Base-by-base conservation (phyloP, 1,284 basidiomycete genomes). In the Ceratobasidium sp. region DNA sequence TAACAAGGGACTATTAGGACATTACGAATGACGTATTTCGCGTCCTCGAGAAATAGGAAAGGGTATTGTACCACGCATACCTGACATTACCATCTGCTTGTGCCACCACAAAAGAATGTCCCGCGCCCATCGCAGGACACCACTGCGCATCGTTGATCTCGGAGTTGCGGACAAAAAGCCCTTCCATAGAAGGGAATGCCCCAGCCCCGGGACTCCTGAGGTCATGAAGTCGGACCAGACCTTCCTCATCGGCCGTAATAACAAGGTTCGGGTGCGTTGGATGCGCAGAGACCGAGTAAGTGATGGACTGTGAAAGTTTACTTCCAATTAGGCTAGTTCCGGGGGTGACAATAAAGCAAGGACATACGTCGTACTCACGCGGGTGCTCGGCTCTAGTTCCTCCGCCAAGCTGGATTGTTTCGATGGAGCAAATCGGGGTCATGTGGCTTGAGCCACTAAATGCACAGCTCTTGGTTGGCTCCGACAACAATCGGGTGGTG, bases 111-210 rank as follows among this genome's bases (percentile, higher is more conserved):
- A 70, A 70, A 48, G 67, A 70, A 70, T 70, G 67, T 14, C 53
- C 53, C 16, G 67, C 67, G 14, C 67, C 67, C n/a, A 53, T 12
- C 9, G 39, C 41, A 32, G 67, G 67, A 58, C 67, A 70, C 67
- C 67, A 70, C 36, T 70, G 67, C 8, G 67, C 67, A 48, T 70
- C 67, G 53, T 70, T 70, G 36, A 70, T 70, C 53, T 70, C 67
- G 67, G 67, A 70, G 23, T 70, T 70, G 67, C 67, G 67, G 67
- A 48, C 53, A 39, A 70, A 26, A 46, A 58, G 41, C 3, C 67
- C 55, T 48, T 70, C 67, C 67, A 70, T 70, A 70, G 67, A 70
- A 14, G 67, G 67, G n/a, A 59, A 34, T 61, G 43, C 59, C 41
- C 52, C 67, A 45, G 55, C 30, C 36, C 67, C 53, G 16, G 67